phyloP scores from a whole-genome alignment of 768 basidiomycete genomes.

The Dacryopinax primogenitus region DNA sequence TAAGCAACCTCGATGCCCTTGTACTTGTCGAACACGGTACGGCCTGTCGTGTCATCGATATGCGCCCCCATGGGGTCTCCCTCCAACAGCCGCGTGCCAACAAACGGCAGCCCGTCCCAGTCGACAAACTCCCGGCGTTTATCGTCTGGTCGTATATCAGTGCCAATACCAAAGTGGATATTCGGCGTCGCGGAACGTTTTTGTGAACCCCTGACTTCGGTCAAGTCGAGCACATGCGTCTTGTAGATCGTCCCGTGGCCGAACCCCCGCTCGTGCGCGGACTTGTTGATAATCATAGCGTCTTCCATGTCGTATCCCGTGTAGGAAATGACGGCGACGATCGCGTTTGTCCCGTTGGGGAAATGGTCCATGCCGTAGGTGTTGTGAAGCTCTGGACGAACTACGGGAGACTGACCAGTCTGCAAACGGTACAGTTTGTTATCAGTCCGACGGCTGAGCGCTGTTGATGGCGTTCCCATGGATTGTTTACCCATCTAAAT shows the following conservation, averaged over 20 bases:
- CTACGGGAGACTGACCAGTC: conserved; percentile 87
- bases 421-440: conserved; percentile 97
- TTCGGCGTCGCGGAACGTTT: conserved; percentile 45
- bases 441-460: conserved; percentile 82
- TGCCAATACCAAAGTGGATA: conserved; percentile 82
- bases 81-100: conserved; percentile 54
- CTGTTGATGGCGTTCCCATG: conserved; percentile 96
- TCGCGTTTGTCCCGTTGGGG: conserved; percentile 94
- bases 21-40: conserved; percentile 82
- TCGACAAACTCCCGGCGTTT: conserved; percentile 47
- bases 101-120: conserved; percentile 67
- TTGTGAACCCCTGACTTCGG: conserved; percentile 54
- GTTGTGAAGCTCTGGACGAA: conserved; percentile 81
- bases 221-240: conserved; percentile 79
- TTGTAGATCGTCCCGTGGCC: conserved; percentile 96
- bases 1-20: conserved; percentile 89
- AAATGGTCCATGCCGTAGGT: conserved; percentile 97
- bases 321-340: conserved; percentile 99
- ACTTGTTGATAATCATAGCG: conserved; percentile 99
- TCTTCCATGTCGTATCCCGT: conserved; percentile 99
- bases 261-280: conserved; percentile 94
- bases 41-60: conserved; percentile 67
- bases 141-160: conserved; percentile 48
- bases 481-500: conserved; percentile 97
- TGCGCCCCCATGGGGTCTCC: conserved; percentile 82